phyloP scores from a whole-genome alignment of 192 early-diverging fungal species.

The Endogone sp. region DNA sequence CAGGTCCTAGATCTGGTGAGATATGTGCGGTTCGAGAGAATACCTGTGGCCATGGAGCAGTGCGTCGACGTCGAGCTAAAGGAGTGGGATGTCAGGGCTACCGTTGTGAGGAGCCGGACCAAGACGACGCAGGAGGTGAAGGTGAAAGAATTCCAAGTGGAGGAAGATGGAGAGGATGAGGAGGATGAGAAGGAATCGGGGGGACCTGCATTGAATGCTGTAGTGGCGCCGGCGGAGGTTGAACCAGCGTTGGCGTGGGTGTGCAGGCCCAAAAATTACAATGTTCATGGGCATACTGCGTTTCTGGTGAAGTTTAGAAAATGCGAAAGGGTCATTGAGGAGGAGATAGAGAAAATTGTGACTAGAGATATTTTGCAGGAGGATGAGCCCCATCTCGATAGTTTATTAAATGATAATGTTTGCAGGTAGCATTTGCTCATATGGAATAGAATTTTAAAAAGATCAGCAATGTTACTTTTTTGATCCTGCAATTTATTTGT shows the following conservation, averaged over 20 bases:
- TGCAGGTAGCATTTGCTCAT: too few species aligned
- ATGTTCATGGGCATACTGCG: slow-evolving; percentile 37
- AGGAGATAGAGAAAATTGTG: too few species aligned
- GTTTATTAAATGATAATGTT: too few species aligned
- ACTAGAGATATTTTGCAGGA: too few species aligned
- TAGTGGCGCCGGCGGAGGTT: background rate
- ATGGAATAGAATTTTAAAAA: too few species aligned
- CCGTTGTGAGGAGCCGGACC: slow-evolving; percentile 38
- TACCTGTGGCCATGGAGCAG: slow-evolving; percentile 31
- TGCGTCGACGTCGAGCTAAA: slow-evolving; percentile 45
- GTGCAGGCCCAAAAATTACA: slow-evolving; percentile 37
- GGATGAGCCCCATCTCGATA: too few species aligned
- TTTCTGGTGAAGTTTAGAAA: slow-evolving; percentile 43
- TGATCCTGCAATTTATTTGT: too few species aligned
- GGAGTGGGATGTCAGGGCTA: slow-evolving; percentile 47
- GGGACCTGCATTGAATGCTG: background rate
- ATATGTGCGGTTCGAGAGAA: slow-evolving; percentile 17
- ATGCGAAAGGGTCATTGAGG: background rate
- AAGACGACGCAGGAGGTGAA: background rate
- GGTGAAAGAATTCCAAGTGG: background rate
- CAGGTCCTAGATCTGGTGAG: slow-evolving; percentile 45
- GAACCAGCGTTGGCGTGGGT: slow-evolving; percentile 30
- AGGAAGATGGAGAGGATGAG: too few species aligned
- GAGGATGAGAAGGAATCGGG: background rate
- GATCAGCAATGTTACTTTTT: too few species aligned